phyloP scores from a whole-genome alignment of 257 asterid species.

The Penstemon barbatus region DNA sequence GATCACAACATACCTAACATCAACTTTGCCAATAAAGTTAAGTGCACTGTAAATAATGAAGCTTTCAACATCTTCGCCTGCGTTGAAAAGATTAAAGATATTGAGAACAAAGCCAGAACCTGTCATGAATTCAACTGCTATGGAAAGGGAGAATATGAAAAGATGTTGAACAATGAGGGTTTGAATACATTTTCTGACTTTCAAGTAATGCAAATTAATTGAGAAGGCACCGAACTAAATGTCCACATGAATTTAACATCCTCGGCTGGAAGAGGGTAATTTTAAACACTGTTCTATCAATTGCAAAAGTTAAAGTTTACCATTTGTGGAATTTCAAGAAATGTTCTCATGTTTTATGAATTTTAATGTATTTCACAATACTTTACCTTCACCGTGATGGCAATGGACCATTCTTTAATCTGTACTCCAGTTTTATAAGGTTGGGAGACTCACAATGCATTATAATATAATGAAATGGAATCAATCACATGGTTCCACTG shows the following conservation, averaged over 20 bases:
- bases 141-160: slow-evolving; percentile 15
- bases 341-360: background rate
- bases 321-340: slow-evolving; percentile 7
- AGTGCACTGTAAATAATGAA: slow-evolving; percentile 69
- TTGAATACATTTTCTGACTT: background rate
- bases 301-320: background rate
- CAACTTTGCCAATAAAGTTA: slow-evolving; percentile 75
- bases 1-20: slow-evolving; percentile 67
- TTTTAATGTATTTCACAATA: background rate
- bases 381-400: background rate
- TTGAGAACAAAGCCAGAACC: slow-evolving; percentile 20
- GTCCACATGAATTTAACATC: background rate
- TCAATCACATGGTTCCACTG: background rate
- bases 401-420: slow-evolving; percentile 5
- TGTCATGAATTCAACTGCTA: slow-evolving; percentile 8
- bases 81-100: slow-evolving; percentile 24
- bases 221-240: slow-evolving; percentile 4
- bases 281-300: background rate
- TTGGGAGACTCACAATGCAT: background rate
- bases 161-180: slow-evolving; percentile 8
- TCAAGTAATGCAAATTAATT: slow-evolving; percentile 3
- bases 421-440: background rate
- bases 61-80: slow-evolving; percentile 68
- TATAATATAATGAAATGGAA: background rate
- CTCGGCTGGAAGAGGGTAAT: background rate